These are phyloP conservation scores for Reticulascus tulasneorum DNA, from an alignment of 2,329 filamentous ascomycete species.

Conservation along the genomic window DNA sequence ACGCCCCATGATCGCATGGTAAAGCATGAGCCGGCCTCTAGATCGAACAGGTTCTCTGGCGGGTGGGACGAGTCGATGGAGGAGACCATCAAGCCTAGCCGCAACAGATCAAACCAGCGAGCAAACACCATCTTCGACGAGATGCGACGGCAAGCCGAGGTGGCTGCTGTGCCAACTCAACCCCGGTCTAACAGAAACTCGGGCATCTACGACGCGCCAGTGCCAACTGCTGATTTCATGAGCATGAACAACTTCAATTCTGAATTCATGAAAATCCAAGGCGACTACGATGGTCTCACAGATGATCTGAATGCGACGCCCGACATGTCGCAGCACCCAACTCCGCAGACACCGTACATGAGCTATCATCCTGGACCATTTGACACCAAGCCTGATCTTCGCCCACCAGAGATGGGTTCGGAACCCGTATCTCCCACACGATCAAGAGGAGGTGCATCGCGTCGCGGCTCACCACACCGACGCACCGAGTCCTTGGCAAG, in stretches of 20 bases:
- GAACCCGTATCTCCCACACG: constrained; percentile 18
- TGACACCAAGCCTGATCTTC: constrained; percentile 38
- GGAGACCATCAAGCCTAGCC: constrained; percentile 58
- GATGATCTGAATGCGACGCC: constrained; percentile 38
- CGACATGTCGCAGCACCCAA: constrained; percentile 47
- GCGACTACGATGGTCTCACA: constrained; percentile 26
- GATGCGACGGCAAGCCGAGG: constrained; percentile 53
- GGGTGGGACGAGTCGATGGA: constrained; percentile 64
- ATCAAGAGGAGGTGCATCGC: constrained; percentile 20
- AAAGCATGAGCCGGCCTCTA: constrained; percentile 32
- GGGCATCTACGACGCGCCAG: constrained; percentile 44
- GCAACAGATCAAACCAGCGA: constrained; percentile 37
- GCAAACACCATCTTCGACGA: constrained; percentile 54
- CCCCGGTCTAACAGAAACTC: constrained; percentile 18
- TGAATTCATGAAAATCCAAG: constrained; percentile 39
- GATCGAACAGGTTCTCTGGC: constrained; percentile 51
- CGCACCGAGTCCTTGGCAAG: constrained; percentile 58
- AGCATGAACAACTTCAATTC: constrained; percentile 44
- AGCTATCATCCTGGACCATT: constrained; percentile 39
- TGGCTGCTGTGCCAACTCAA: constrained; percentile 24
- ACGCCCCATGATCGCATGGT: constrained; percentile 51
- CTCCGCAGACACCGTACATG: constrained; percentile 48
- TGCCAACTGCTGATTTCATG: constrained; percentile 55
- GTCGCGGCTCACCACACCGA: constrained; percentile 38
- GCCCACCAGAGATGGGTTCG: constrained; percentile 16